Conservation (phyloP, 2,329 filamentous ascomycete species). For the Colletotrichum tabaci region DNA sequence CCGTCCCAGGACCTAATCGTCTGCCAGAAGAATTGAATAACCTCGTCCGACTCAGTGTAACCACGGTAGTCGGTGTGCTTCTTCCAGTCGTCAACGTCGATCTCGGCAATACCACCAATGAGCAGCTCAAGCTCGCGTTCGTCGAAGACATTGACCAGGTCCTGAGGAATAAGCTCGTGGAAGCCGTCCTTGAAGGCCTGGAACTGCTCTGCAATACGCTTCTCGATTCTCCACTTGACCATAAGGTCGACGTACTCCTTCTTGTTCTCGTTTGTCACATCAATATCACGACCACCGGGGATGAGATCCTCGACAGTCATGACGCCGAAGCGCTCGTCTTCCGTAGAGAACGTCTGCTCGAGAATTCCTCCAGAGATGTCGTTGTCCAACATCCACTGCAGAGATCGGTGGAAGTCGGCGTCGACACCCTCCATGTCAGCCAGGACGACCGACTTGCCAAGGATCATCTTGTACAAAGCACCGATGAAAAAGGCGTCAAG, state of each 20-base stretch:
- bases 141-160: slow-evolving; percentile 98
- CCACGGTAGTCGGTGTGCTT: slow-evolving; percentile 99
- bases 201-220: slow-evolving; percentile 98
- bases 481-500: slow-evolving; percentile 99
- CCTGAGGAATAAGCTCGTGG: slow-evolving; percentile 95
- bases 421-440: slow-evolving; percentile 99
- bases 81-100: slow-evolving; percentile 99
- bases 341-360: slow-evolving; percentile 96
- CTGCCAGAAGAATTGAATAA: slow-evolving; percentile 99
- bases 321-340: slow-evolving; percentile 97
- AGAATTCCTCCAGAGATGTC: slow-evolving; percentile 93
- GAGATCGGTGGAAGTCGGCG: slow-evolving; percentile 94
- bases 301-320: slow-evolving; percentile 95
- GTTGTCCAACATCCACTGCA: slow-evolving; percentile 98
- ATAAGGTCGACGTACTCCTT: slow-evolving; percentile 98
- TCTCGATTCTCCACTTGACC: slow-evolving; percentile 99
- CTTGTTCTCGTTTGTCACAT: slow-evolving; percentile 99
- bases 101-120: slow-evolving; percentile 99
- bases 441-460: slow-evolving; percentile 91
- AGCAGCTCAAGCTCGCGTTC: slow-evolving; percentile 96
- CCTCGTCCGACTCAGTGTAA: slow-evolving; percentile 97
- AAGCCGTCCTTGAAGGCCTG: slow-evolving; percentile 98
- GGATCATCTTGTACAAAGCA: slow-evolving; percentile 99
- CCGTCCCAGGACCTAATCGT: slow-evolving; percentile 97
- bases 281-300: slow-evolving; percentile 89